A percentile compares a stretch with the other conserved stretches of the same genome.
Evolutionary conservation across 2,329 filamentous ascomycete species (phyloP).

Genomic region (Beauveria bassiana): DNA sequence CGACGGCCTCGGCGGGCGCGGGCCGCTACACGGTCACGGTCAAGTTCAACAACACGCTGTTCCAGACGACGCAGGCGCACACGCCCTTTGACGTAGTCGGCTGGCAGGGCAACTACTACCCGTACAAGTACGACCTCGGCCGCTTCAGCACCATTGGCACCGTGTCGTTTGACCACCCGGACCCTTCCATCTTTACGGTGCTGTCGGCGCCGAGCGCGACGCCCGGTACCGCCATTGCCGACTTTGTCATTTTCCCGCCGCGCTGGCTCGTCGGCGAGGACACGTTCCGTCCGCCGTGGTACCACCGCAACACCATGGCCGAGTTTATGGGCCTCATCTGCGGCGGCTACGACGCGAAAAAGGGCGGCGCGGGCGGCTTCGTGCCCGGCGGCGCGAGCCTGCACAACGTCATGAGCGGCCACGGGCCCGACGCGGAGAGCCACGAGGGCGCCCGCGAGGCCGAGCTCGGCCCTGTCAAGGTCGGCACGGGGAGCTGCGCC

Average conservation of each 20-base stretch:
- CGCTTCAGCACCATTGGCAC: conserved; percentile 69
- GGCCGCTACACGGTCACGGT: conserved; percentile 42
- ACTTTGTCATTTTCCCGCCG: conserved; percentile 67
- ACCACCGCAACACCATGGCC: conserved; percentile 61
- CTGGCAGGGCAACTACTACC: conserved; percentile 75
- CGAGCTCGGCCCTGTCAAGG: conserved; percentile 46
- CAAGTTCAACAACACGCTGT: conserved; percentile 63
- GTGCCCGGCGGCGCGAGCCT: conserved; percentile 51
- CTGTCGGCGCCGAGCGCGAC: conserved; percentile 54
- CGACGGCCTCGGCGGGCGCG: conserved; percentile 30
- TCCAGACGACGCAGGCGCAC: conserved; percentile 57
- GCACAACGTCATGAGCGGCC: conserved; percentile 67
- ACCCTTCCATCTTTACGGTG: conserved; percentile 71
- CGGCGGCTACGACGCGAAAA: conserved; percentile 56
- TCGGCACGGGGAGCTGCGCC: conserved; percentile 53
- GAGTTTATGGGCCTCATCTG: conserved; percentile 57
- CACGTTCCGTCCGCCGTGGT: conserved; percentile 66
- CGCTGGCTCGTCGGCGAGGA: conserved; percentile 62
- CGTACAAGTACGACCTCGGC: conserved; percentile 74
- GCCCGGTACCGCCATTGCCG: conserved; percentile 56
- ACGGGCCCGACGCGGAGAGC: conserved; percentile 51
- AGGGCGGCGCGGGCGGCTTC: conserved; percentile 44
- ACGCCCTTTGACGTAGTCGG: conserved; percentile 72
- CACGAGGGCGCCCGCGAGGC: conserved; percentile 49
- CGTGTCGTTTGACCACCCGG: conserved; percentile 69